Conservation (phyloP, 2,329 filamentous ascomycete species). For the Trematosphaeria pertusa region DNA sequence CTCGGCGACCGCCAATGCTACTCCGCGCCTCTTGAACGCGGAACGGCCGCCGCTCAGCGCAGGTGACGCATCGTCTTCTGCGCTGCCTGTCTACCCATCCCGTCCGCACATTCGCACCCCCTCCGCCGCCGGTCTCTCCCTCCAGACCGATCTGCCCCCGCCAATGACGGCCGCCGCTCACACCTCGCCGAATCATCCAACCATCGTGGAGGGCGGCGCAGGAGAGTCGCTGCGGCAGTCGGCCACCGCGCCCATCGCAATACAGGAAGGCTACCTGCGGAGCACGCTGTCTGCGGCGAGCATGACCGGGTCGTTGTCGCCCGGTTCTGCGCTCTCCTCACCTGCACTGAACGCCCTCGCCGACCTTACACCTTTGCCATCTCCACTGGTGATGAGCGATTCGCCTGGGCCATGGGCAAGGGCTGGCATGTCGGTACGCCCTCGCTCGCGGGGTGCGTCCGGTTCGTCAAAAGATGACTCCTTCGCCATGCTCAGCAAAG, state of each 20-base stretch:
- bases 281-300: constrained; percentile 53
- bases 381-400: constrained; percentile 53
- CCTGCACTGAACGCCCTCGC: constrained; percentile 57
- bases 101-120: constrained; percentile 42
- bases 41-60: constrained; percentile 28
- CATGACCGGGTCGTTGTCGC: constrained; percentile 54
- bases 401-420: constrained; percentile 53
- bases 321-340: constrained; percentile 54
- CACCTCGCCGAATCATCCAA: constrained; percentile 29
- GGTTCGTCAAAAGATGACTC: constrained; percentile 41
- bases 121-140: constrained; percentile 34
- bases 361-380: constrained; percentile 61
- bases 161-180: constrained; percentile 17
- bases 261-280: constrained; percentile 46
- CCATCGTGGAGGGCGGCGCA: constrained; percentile 41
- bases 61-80: constrained; percentile 34
- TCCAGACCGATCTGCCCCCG: constrained; percentile 34
- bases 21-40: constrained; percentile 32
- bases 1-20: constrained; percentile 25
- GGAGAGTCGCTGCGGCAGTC: constrained; percentile 38
- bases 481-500: constrained; percentile 35
- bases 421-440: constrained; percentile 36
- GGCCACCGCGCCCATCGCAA: constrained; percentile 48
- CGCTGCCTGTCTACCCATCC: constrained; percentile 31
- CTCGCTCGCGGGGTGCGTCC: constrained; percentile 44